These are phyloP conservation scores for Gastrodia elata DNA, from an alignment of 106 monocot species.

Conservation along the genomic window DNA sequence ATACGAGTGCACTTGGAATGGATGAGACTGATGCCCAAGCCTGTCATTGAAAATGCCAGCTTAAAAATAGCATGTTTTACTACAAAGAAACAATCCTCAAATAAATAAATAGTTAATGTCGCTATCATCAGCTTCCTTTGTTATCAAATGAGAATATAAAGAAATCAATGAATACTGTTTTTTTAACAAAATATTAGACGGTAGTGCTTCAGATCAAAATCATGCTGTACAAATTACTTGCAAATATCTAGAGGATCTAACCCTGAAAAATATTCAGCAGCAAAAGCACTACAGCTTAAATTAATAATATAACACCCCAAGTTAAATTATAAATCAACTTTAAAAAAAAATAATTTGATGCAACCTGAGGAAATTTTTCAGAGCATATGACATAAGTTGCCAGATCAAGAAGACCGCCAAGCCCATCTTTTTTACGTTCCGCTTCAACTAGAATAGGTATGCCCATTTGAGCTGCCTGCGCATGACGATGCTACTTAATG, in stretches of 20 bases:
- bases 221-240: background rate
- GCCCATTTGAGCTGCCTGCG: constrained; percentile 70
- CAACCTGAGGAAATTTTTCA: constrained; percentile 78
- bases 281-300: background rate
- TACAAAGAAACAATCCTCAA: background rate
- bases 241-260: background rate
- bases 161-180: background rate
- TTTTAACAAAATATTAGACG: background rate
- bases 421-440: constrained; percentile 68
- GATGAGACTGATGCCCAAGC: constrained; percentile 62
- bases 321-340: background rate
- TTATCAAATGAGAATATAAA: background rate
- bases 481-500: constrained; percentile 20
- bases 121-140: background rate
- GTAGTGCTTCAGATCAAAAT: background rate
- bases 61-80: background rate
- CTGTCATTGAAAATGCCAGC: constrained; percentile 19
- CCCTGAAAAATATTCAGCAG: background rate
- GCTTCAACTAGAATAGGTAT: constrained; percentile 86
- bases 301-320: background rate
- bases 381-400: constrained; percentile 83
- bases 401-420: constrained; percentile 62
- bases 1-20: constrained; percentile 58
- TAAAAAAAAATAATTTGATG: background rate
- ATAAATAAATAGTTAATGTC: background rate